Evolutionary conservation across 768 basidiomycete genomes (phyloP).

Genomic region (Tylopilus plumbeoviolaceoides): DNA sequence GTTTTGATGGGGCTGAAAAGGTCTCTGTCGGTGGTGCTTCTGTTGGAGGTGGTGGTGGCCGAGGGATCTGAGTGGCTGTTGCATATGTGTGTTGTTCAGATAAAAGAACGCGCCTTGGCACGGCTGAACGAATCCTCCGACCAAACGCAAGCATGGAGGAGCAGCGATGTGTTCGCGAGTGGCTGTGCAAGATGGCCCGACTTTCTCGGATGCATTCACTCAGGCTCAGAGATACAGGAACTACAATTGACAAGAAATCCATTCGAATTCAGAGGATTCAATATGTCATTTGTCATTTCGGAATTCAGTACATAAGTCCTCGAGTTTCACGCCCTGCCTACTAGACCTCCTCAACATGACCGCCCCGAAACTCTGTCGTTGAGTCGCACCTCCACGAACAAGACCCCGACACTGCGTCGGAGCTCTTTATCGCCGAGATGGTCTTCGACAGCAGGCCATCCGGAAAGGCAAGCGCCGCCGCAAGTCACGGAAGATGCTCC

Average conservation of each 20-base stretch:
- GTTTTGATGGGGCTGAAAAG: conserved; percentile 41
- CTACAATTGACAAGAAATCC: too few species aligned
- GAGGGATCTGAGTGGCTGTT: conserved; percentile 22
- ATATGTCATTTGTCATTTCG: too few species aligned
- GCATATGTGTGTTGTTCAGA: conserved; percentile 13
- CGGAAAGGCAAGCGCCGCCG: too few species aligned
- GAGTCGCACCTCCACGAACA: conserved; percentile 10
- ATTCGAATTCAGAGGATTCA: too few species aligned
- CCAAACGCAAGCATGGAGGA: conserved; percentile 15
- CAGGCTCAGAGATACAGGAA: too few species aligned
- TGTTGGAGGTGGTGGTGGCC: conserved; percentile 26
- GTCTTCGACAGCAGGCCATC: too few species aligned
- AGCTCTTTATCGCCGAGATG: conserved; percentile 39
- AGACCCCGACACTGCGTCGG: conserved; percentile 32
- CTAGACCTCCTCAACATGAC: too few species aligned
- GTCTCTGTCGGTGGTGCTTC: conserved; percentile 33
- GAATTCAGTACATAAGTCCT: too few species aligned
- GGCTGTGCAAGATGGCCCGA: not conserved
- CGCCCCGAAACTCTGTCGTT: too few species aligned
- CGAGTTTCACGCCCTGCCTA: too few species aligned
- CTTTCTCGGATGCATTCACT: too few species aligned
- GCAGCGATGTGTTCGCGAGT: conserved; percentile 3
- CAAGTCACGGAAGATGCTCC: conserved; percentile 40
- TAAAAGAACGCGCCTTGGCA: conserved; percentile 6
- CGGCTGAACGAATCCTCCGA: conserved; percentile 9